Evolutionary conservation across 257 asterid species (phyloP).

Genomic region (Nicotiana benthamiana): DNA sequence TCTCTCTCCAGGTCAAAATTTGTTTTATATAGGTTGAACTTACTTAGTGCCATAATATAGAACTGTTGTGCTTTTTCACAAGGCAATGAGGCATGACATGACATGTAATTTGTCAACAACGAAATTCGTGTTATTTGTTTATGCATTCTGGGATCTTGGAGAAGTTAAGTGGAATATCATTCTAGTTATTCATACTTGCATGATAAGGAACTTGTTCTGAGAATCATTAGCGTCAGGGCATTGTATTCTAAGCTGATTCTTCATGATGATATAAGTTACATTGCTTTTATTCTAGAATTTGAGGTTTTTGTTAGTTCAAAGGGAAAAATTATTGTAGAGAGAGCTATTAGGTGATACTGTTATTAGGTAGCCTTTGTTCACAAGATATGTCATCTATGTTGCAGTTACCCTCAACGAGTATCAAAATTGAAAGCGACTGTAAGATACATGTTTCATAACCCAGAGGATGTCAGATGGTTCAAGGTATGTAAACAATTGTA

Average conservation of each 20-base stretch:
- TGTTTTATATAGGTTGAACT: neutral
- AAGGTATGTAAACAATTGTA: conserved; percentile 41
- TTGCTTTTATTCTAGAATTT: neutral
- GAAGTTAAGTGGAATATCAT: neutral
- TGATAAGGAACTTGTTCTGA: neutral
- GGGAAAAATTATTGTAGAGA: neutral
- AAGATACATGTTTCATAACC: conserved; percentile 89
- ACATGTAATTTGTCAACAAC: neutral
- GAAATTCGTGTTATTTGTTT: neutral
- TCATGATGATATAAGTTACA: neutral
- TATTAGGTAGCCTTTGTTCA: conserved; percentile 12
- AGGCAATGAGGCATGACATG: neutral
- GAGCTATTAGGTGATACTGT: neutral
- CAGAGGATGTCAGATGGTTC: conserved; percentile 99
- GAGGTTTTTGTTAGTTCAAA: neutral
- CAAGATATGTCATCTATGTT: conserved; percentile 13
- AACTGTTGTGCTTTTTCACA: neutral
- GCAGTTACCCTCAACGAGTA: conserved; percentile 97
- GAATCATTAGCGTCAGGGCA: neutral
- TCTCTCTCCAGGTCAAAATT: neutral
- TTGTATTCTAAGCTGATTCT: neutral
- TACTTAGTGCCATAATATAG: neutral
- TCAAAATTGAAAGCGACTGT: conserved; percentile 88
- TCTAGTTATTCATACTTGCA: neutral
- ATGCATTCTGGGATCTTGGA: neutral